These are phyloP conservation scores for Colletotrichum trifolii DNA, from an alignment of 2,329 filamentous ascomycete species.

Conservation along the genomic window DNA sequence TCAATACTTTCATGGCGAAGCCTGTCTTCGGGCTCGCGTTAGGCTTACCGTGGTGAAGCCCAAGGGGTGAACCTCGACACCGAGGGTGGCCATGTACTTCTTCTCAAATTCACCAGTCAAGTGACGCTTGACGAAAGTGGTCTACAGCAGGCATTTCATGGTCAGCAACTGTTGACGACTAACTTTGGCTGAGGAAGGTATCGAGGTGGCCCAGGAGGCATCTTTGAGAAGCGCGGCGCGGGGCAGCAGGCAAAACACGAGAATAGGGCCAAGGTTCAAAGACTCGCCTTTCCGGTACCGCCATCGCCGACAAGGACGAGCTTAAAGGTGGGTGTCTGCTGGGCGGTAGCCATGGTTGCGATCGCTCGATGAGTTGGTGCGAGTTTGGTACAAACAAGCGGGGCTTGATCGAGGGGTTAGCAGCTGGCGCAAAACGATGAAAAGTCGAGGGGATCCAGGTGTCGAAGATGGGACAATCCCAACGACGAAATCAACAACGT, in stretches of 20 bases:
- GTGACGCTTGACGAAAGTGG: constrained; percentile 99
- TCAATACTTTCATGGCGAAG: constrained; percentile 8
- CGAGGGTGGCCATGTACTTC: constrained; percentile 99
- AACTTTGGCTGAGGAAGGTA: background rate
- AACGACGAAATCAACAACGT: constrained; percentile 30
- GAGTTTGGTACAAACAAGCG: constrained; percentile 59
- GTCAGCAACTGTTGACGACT: constrained; percentile 38
- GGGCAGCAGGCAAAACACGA: background rate
- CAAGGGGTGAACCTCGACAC: constrained; percentile 99
- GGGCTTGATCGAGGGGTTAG: constrained; percentile 42
- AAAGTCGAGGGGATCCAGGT: background rate
- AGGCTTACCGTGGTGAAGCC: constrained; percentile 93
- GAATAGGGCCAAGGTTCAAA: background rate
- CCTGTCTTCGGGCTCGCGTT: constrained; percentile 35
- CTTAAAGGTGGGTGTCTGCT: constrained; percentile 88
- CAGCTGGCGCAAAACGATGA: constrained; percentile 23
- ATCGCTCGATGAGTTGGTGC: constrained; percentile 39
- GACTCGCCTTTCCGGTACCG: constrained; percentile 93
- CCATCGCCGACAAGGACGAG: constrained; percentile 99
- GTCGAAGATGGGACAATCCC: constrained; percentile 30
- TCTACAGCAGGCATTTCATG: constrained; percentile 64
- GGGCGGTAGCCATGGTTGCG: constrained; percentile 74
- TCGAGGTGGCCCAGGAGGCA: background rate
- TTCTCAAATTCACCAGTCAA: constrained; percentile 99
- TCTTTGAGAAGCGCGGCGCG: background rate